Evolutionary conservation across 768 basidiomycete species (phyloP).

Genomic region (Arthromyces matolae): DNA sequence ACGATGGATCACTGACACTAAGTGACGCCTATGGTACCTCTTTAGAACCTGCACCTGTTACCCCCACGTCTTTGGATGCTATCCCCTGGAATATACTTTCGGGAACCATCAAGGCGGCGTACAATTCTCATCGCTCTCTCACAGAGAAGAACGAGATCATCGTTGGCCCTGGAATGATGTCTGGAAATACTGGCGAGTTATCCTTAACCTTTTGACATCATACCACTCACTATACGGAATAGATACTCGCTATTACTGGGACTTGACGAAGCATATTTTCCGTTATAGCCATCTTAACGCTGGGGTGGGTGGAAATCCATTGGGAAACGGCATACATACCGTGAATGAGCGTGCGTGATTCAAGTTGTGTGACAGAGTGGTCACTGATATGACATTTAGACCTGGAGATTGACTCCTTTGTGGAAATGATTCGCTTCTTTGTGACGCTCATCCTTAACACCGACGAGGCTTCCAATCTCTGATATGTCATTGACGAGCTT

Average conservation of each 20-base stretch:
- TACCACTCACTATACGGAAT: neutral
- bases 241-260: constrained; percentile 63
- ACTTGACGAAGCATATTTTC: constrained; percentile 60
- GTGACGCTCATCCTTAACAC: constrained; percentile 61
- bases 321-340: constrained; percentile 55
- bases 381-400: constrained; percentile 28
- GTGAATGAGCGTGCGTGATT: constrained; percentile 60
- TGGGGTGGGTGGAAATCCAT: constrained; percentile 26
- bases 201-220: neutral
- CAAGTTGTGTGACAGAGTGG: constrained; percentile 13
- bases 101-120: constrained; percentile 63
- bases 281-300: constrained; percentile 53
- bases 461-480: constrained; percentile 45
- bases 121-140: constrained; percentile 43
- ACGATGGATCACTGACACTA: constrained; percentile 46
- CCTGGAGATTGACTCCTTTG: constrained; percentile 44
- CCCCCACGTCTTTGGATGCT: constrained; percentile 43
- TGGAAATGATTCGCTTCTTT: constrained; percentile 68
- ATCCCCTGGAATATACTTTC: constrained; percentile 50
- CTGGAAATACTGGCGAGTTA: constrained; percentile 53
- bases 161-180: constrained; percentile 53
- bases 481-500: too few species aligned
- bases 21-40: constrained; percentile 46
- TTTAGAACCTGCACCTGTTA: constrained; percentile 66
- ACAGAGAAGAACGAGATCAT: constrained; percentile 32